Percentiles rank a stretch among this genome's conserved stretches.
Evolutionary conservation across 352 stramenopile genomes (phyloP).

Genomic region (Phytophthora chlamydospora): DNA sequence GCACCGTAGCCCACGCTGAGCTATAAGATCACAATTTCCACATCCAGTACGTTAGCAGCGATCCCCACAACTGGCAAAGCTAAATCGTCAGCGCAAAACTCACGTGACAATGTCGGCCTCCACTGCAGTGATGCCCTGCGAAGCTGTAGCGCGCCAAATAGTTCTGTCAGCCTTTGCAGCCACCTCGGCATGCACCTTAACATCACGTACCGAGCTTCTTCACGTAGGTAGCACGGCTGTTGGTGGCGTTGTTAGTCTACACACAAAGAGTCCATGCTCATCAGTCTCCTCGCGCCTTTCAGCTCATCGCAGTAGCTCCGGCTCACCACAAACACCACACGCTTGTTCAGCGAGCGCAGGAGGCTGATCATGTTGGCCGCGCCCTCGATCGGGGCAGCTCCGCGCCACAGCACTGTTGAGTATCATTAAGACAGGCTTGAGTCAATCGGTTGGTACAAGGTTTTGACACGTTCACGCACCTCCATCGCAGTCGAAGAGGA

Average conservation of each 20-base stretch:
- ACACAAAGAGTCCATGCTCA: background rate
- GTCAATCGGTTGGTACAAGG: background rate
- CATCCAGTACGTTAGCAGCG: constrained; percentile 1
- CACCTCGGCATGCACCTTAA: background rate
- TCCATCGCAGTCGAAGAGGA: constrained; percentile 87
- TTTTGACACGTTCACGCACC: constrained; percentile 34
- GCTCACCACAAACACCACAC: constrained; percentile 82
- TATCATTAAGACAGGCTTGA: background rate
- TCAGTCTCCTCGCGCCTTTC: constrained; percentile 7
- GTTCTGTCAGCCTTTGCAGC: background rate
- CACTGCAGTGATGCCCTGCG: constrained; percentile 67
- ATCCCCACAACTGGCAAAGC: background rate
- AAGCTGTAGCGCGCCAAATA: constrained; percentile 44
- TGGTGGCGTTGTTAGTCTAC: constrained; percentile 89
- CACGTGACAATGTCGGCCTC: constrained; percentile 86
- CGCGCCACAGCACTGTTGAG: constrained; percentile 66
- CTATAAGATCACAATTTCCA: constrained; percentile 27
- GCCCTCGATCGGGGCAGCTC: constrained; percentile 64
- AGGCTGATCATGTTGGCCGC: constrained; percentile 69
- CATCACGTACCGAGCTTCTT: constrained; percentile 75
- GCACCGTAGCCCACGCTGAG: constrained; percentile 81
- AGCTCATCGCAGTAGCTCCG: background rate
- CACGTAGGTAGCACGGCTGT: constrained; percentile 79
- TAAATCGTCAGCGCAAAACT: constrained; percentile 13
- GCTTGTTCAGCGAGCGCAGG: constrained; percentile 78